phyloP scores from a whole-genome alignment of 1,284 basidiomycete genomes.

The Pseudozyma hubeiensis region DNA sequence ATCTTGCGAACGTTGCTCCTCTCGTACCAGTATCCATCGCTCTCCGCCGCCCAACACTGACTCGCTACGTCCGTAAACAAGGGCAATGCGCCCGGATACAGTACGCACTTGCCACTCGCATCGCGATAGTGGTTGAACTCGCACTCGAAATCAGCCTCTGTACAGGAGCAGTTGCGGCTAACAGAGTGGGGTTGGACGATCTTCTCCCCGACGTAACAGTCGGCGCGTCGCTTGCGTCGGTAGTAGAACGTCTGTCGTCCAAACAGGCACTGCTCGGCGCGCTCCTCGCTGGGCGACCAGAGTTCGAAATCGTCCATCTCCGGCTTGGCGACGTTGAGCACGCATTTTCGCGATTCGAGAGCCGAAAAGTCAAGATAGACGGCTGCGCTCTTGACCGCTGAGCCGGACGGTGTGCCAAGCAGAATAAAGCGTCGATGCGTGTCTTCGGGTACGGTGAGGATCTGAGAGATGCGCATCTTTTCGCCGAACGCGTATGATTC shows the following conservation, averaged over 20 bases:
- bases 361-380: constrained; percentile 90
- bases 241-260: constrained; percentile 65
- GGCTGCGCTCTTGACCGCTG: constrained; percentile 74
- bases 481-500: constrained; percentile 87
- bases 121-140: constrained; percentile 67
- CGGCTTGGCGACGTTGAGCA: constrained; percentile 49
- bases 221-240: constrained; percentile 61
- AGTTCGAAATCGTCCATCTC: constrained; percentile 65
- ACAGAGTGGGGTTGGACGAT: constrained; percentile 58
- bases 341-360: constrained; percentile 70
- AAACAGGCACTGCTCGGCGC: constrained; percentile 65
- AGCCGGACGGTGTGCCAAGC: constrained; percentile 75
- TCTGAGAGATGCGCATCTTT: constrained; percentile 79
- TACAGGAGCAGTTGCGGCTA: constrained; percentile 59
- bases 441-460: constrained; percentile 90
- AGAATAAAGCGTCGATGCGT: constrained; percentile 91
- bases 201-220: constrained; percentile 63
- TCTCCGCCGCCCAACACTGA: constrained; percentile 57
- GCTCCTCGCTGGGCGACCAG: constrained; percentile 66
- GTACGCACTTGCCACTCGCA: constrained; percentile 53
- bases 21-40: constrained; percentile 66
- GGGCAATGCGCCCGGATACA: constrained; percentile 51
- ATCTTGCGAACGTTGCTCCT: constrained; percentile 64
- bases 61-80: constrained; percentile 41
- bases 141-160: constrained; percentile 66